phyloP scores from a whole-genome alignment of 306 rosid genomes.

The Neltuma alba region DNA sequence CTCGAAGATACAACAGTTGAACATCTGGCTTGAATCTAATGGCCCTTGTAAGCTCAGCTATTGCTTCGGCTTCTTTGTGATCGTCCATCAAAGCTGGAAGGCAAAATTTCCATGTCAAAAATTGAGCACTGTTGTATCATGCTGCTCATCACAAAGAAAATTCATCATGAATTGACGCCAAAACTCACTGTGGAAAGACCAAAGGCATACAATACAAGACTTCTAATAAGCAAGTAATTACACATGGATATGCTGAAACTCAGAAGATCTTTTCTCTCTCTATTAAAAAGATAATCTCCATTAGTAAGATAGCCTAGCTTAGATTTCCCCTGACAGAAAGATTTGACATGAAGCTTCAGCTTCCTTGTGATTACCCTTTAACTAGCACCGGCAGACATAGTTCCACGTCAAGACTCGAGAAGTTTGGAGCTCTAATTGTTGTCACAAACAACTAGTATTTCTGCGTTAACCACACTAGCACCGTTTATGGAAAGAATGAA shows the following conservation, averaged over 20 bases:
- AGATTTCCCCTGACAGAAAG: constrained; percentile 10
- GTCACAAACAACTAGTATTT: constrained; percentile 14
- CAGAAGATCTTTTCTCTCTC: not conserved
- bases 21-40: constrained; percentile 77
- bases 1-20: constrained; percentile 87
- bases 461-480: constrained; percentile 2
- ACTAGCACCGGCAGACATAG: not conserved
- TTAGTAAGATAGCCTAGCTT: constrained; percentile 23
- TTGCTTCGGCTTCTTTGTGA: constrained; percentile 85
- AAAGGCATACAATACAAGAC: not conserved
- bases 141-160: constrained; percentile 8
- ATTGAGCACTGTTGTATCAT: not conserved
- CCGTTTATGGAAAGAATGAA: constrained; percentile 6
- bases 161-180: constrained; percentile 18
- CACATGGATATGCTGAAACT: constrained; percentile 15
- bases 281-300: not conserved
- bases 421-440: no score
- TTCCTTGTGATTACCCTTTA: not conserved
- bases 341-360: not conserved
- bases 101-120: constrained; percentile 48
- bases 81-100: constrained; percentile 88
- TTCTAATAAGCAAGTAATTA: not conserved
- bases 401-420: not conserved
- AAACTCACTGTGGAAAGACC: constrained; percentile 10
- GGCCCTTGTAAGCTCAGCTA: constrained; percentile 75